A percentile compares a stretch with the other conserved stretches of the same genome.
Evolutionary conservation across 176 grass and related monocot species (phyloP).

Genomic region (Carex scoparia): DNA sequence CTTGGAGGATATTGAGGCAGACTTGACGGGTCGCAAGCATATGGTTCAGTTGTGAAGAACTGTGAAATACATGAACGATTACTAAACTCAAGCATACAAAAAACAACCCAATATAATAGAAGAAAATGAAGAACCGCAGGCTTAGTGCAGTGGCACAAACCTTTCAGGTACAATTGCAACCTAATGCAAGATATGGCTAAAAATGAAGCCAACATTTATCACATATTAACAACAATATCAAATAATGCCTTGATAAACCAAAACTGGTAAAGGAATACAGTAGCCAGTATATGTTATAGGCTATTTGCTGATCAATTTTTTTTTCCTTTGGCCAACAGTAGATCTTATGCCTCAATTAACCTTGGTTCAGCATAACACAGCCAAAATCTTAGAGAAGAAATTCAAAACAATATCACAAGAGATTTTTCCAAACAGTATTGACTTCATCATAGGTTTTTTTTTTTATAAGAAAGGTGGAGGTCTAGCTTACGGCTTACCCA

Average conservation of each 20-base stretch:
- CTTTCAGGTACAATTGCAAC: not conserved
- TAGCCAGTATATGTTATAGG: not conserved
- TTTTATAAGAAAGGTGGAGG: too few relatives aligned
- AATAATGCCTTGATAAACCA: not conserved
- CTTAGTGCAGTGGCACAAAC: too few relatives aligned
- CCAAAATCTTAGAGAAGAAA: not conserved
- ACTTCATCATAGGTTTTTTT: not conserved
- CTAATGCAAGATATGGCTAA: not conserved
- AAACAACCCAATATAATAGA: constrained; percentile 13
- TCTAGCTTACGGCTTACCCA: too few relatives aligned
- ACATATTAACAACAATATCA: not conserved
- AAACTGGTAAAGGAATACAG: not conserved
- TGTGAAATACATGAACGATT: constrained; percentile 26
- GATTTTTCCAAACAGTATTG: constrained; percentile 1
- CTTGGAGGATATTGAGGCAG: constrained; percentile 67
- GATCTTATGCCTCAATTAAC: constrained; percentile 3
- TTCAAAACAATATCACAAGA: not conserved
- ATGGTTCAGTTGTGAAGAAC: constrained; percentile 82
- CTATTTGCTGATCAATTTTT: not conserved
- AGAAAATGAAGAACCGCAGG: not conserved
- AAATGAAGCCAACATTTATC: not conserved
- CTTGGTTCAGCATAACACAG: not conserved
- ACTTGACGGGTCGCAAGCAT: constrained; percentile 53
- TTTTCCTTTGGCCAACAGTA: not conserved
- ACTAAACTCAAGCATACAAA: constrained; percentile 12